Evolutionary conservation across 1,284 basidiomycete genomes (phyloP), one percentile per base, ranked within the genome.

Genomic region (Sanghuangporus sanghuang): DNA sequence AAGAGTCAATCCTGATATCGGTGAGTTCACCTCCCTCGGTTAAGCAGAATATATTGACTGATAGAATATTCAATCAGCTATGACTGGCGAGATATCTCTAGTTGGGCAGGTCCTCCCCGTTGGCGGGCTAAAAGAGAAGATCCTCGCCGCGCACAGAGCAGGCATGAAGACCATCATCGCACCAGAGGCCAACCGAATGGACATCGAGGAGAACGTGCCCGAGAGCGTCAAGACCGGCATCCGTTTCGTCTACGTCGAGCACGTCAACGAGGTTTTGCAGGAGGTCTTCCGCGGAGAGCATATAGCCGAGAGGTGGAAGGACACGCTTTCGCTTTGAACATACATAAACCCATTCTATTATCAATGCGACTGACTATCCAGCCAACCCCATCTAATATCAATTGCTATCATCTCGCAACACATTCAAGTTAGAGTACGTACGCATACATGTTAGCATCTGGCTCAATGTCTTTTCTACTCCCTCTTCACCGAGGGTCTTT

Each of bases 191-290:
- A 95, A 95, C 74, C 86, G 89, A 46, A 86, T 91, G 0, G 95
- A 97, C 72, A 95, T 98, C 46, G 93, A 97, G 76, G 93, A 95
- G 78, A 97, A 97, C 72, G 95, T 97, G 0, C 95, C 94, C 0
- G 89, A 88, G 70, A 95, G 93, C 70, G 95, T 97, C 68, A 97
- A 97, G 83, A 89, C 86, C 14, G 95, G 95, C 27, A 95, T 97
- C 67, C 85, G 87, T 61, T 94, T 98, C 69, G 92, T 96, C 64
- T 97, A 93, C 71, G 95, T 96, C 57, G 93, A 96, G 72, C 90
- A 93, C 70, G 92, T 96, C 59, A 82, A 82, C 68, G 92, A 96
- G 76, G 94, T 97, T 2, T 75, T 96, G 68, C 81, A 86, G 63
- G 93, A 95, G 77, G 91, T 93, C 56, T 96, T 96, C 77, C 81